phyloP scores from a whole-genome alignment of 2,329 filamentous ascomycete species.

The Alternaria consortialis region DNA sequence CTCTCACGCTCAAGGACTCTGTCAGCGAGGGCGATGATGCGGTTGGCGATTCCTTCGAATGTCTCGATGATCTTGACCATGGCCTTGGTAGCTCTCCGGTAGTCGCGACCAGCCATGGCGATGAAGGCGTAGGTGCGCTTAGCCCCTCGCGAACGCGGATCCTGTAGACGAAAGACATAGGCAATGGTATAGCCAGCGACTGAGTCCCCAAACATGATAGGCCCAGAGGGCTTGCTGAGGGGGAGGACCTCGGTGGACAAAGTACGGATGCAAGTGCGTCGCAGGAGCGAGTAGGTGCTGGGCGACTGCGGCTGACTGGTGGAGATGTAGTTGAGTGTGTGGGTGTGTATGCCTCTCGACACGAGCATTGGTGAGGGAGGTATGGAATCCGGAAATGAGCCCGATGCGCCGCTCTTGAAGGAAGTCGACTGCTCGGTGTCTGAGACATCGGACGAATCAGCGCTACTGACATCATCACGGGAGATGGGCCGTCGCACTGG shows the following conservation, averaged over 20 bases:
- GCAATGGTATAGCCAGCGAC: slow-evolving; percentile 67
- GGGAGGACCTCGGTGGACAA: slow-evolving; percentile 66
- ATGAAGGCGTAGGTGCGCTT: slow-evolving; percentile 66
- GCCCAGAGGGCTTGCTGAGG: slow-evolving; percentile 64
- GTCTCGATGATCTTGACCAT: slow-evolving; percentile 54
- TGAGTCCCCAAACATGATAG: slow-evolving; percentile 66
- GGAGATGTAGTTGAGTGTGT: slow-evolving; percentile 67
- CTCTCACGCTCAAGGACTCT: slow-evolving; percentile 50
- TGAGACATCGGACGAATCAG: slow-evolving; percentile 48
- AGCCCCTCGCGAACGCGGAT: slow-evolving; percentile 66
- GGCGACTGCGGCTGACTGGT: slow-evolving; percentile 64
- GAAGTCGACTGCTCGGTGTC: slow-evolving; percentile 52
- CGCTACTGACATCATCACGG: slow-evolving; percentile 44
- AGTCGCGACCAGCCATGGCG: slow-evolving; percentile 65
- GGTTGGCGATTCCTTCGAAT: slow-evolving; percentile 63
- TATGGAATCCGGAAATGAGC: slow-evolving; percentile 45
- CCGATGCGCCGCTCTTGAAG: slow-evolving; percentile 43
- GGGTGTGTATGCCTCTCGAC: slow-evolving; percentile 57
- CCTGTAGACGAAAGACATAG: slow-evolving; percentile 67
- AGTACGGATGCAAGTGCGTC: slow-evolving; percentile 66
- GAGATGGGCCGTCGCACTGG: slow-evolving; percentile 57
- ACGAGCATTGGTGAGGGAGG: slow-evolving; percentile 56
- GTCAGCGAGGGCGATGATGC: slow-evolving; percentile 58
- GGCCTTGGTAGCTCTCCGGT: slow-evolving; percentile 58
- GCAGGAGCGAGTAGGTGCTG: slow-evolving; percentile 63